Conservation (phyloP, 805 yeast genomes). For the Torulaspora delbrueckii region DNA sequence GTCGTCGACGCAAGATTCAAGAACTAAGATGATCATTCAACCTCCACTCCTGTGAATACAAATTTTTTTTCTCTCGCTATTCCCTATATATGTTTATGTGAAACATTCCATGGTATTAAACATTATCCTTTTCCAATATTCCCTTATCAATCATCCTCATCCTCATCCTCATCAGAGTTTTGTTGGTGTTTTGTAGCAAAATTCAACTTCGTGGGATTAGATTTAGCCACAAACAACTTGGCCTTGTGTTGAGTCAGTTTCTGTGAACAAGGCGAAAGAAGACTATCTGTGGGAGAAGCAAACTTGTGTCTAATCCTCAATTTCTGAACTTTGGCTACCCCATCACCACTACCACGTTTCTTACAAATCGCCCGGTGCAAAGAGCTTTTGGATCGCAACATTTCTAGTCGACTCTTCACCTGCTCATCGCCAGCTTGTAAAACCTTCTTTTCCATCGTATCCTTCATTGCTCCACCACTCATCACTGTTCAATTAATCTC, state of each 20-base stretch:
- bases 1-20: conserved; percentile 64
- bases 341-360: conserved; percentile 12
- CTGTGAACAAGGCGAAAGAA: conserved; percentile 56
- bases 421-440: background rate
- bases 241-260: conserved; percentile 48
- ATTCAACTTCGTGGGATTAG: conserved; percentile 20
- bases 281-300: conserved; percentile 55
- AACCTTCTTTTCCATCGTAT: background rate
- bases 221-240: conserved; percentile 19
- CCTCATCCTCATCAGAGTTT: conserved; percentile 7
- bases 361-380: conserved; percentile 28
- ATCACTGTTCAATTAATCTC: background rate
- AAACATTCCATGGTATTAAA: conserved; percentile 1
- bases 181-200: conserved; percentile 10
- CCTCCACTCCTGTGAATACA: conserved; percentile 7
- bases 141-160: conserved; percentile 5
- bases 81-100: conserved; percentile 5
- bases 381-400: background rate
- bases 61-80: conserved; percentile 1
- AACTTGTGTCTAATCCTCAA: conserved; percentile 25
- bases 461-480: background rate
- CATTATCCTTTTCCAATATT: background rate
- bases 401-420: background rate
- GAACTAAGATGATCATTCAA: conserved; percentile 15
- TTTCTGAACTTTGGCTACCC: conserved; percentile 9